A percentile compares a stretch with the other conserved stretches of the same genome.
Conservation (phyloP, 495 filamentous ascomycete species). For the Lichenothelia convexa region DNA sequence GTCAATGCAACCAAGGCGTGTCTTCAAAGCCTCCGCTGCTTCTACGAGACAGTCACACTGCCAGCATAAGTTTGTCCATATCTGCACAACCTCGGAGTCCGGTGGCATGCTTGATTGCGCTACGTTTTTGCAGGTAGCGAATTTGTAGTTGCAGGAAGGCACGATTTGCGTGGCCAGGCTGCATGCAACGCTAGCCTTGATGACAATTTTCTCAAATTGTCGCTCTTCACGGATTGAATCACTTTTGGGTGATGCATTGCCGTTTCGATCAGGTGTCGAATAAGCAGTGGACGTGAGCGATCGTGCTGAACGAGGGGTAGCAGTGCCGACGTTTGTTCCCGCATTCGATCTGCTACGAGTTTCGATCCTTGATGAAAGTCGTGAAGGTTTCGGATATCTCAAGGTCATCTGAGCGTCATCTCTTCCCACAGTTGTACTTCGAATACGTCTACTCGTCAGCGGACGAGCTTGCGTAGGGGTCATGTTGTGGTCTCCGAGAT, state of each 20-base stretch:
- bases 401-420: background rate
- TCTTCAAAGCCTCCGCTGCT: constrained; percentile 48
- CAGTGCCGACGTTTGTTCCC: constrained; percentile 31
- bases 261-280: constrained; percentile 25
- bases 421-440: constrained; percentile 10
- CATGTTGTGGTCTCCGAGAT: constrained; percentile 6
- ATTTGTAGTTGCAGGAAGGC: constrained; percentile 43
- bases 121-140: constrained; percentile 31
- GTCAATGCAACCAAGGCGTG: constrained; percentile 57
- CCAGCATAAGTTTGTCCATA: too few species aligned
- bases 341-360: constrained; percentile 24
- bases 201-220: constrained; percentile 62
- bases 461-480: constrained; percentile 11
- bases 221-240: constrained; percentile 36
- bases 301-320: constrained; percentile 61
- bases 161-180: constrained; percentile 47
- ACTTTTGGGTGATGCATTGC: constrained; percentile 32
- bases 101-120: constrained; percentile 17
- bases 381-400: constrained; percentile 3
- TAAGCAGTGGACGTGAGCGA: constrained; percentile 45
- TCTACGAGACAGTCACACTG: constrained; percentile 44
- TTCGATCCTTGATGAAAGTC: constrained; percentile 26
- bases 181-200: constrained; percentile 47
- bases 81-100: constrained; percentile 8
- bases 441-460: constrained; percentile 4